Evolutionary conservation across 2,329 filamentous ascomycete species (phyloP), one percentile per base, ranked within the genome.

Genomic region (Calonectria pseudoreteaudii): DNA sequence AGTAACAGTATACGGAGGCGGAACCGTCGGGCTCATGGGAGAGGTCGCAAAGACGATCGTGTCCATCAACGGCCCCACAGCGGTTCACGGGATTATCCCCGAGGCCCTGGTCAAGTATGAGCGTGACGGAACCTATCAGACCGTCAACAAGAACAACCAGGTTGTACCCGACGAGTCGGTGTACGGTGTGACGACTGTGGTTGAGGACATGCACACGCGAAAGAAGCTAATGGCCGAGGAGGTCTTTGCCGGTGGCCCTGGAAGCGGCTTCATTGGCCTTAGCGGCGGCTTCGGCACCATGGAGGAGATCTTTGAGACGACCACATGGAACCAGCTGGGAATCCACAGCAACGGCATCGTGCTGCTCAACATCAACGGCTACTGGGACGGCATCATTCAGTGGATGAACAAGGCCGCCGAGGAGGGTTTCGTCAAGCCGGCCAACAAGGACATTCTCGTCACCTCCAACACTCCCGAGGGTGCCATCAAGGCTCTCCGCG

Each of bases 241-340:
- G 84, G 95, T 98, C 20, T 90, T 97, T 30, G 90, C 91, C 26
- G 95, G 95, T 31, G 96, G 94, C 0, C 92, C 93, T 0, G 96
- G 96, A 1, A 93, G 92, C 71, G 96, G 96, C 16, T 99, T 99
- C 86, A 92, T 99, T 50, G 95, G 95, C 34, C 87, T 99, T 73
- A 92, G 91, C 70, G 96, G 96, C 53, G 97, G 97, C 0, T 99
- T 96, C 84, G 97, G 97, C 26, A 99, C 97, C 2, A 90, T 98
- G 83, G 97, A 99, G 87, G 97, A 99, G 89, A 90, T 99, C 82
- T 95, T 98, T 85, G 95, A 97, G 87, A 92, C 95, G 3, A 93
- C 92, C 31, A 97, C 95, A 14, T 99, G 97, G 96, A 98, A 98
- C 85, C 97, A 98, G 87, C 86, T 99, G 65, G 96, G 97, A 1